Evolutionary conservation across 768 basidiomycete species (phyloP).

Genomic region (Suillus variegatus): DNA sequence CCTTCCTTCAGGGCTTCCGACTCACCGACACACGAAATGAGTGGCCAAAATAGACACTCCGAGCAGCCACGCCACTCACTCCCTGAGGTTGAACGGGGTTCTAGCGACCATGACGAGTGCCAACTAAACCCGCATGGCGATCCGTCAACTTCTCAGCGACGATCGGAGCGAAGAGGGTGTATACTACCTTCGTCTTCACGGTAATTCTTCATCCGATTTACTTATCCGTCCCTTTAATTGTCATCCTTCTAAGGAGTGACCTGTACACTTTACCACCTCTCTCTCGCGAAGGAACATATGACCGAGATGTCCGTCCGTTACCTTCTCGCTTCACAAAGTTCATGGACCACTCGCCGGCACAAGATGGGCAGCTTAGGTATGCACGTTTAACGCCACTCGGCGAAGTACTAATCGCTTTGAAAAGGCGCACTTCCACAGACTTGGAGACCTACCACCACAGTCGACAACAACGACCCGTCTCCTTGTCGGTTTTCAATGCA

Average conservation of each 20-base stretch:
- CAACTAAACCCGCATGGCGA: constrained; percentile 7
- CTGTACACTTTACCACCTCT: constrained; percentile 36
- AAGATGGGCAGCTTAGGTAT: constrained; percentile 29
- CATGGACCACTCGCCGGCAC: constrained; percentile 19
- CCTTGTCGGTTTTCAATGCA: constrained; percentile 44
- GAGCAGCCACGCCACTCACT: constrained; percentile 9
- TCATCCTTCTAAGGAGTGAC: constrained; percentile 1
- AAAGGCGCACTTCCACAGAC: constrained; percentile 26
- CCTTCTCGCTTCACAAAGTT: constrained; percentile 32
- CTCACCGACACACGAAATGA: constrained; percentile 26
- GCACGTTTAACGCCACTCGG: constrained; percentile 6
- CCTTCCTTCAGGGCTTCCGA: constrained; percentile 31
- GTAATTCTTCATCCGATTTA: background rate
- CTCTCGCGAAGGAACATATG: constrained; percentile 32
- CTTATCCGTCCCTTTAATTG: background rate
- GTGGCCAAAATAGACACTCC: constrained; percentile 14
- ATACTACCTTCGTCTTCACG: constrained; percentile 17
- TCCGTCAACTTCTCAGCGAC: constrained; percentile 13
- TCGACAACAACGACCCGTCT: constrained; percentile 33
- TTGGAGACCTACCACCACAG: constrained; percentile 23
- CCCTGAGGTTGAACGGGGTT: constrained; percentile 16
- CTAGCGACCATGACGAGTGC: constrained; percentile 26
- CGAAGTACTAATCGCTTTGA: constrained; percentile 20
- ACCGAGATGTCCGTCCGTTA: constrained; percentile 34
- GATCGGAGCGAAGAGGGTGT: constrained; percentile 23